phyloP scores from a whole-genome alignment of 257 asterid genomes.

The Solanum etuberosum region DNA sequence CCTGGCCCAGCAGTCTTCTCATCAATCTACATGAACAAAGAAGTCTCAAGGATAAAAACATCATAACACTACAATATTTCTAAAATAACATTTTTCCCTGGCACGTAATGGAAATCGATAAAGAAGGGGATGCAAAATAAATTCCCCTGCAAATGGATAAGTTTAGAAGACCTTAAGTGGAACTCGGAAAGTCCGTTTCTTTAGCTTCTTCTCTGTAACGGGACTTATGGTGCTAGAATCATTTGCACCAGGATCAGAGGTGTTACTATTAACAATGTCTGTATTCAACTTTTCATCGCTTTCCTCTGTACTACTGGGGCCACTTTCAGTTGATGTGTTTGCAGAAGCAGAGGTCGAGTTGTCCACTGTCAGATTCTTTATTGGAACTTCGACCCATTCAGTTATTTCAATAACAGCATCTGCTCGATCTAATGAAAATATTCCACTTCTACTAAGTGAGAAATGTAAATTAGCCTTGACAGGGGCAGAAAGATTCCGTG shows the following conservation, averaged over 20 bases:
- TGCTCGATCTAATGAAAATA: constrained; percentile 74
- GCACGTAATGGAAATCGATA: background rate
- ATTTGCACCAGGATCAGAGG: constrained; percentile 29
- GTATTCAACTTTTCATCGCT: constrained; percentile 38
- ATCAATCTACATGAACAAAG: constrained; percentile 34
- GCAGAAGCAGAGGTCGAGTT: constrained; percentile 64
- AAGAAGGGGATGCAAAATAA: background rate
- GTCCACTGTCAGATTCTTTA: constrained; percentile 71
- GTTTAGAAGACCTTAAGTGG: constrained; percentile 56
- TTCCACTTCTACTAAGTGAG: constrained; percentile 92
- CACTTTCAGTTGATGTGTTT: constrained; percentile 43
- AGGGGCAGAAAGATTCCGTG: constrained; percentile 87
- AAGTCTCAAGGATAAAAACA: constrained; percentile 3
- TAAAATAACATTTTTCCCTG: background rate
- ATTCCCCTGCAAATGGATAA: background rate
- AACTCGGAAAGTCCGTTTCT: constrained; percentile 81
- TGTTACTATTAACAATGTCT: constrained; percentile 26
- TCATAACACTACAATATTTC: background rate
- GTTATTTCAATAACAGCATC: constrained; percentile 89
- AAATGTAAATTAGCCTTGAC: constrained; percentile 90
- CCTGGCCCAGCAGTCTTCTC: constrained; percentile 89
- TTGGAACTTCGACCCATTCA: constrained; percentile 97
- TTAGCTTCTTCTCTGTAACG: constrained; percentile 79
- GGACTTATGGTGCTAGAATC: constrained; percentile 43
- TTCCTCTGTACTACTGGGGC: constrained; percentile 41